A percentile compares a stretch with the other conserved stretches of the same genome.
These are phyloP conservation scores for Phylloporus sp. DNA, from an alignment of 768 basidiomycete species.

Conservation along the genomic window DNA sequence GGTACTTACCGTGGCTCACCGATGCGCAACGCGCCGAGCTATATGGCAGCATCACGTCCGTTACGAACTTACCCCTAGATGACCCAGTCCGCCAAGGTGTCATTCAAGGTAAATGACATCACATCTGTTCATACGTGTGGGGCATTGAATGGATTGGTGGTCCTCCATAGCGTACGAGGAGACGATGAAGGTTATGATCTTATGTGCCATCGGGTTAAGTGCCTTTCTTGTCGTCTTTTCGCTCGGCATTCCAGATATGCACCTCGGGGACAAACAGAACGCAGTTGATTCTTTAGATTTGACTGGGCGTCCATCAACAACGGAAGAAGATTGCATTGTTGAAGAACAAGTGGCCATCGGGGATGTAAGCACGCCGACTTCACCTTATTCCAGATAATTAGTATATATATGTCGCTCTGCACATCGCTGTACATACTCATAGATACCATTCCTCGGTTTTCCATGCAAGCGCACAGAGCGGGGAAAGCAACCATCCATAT, in stretches of 20 bases:
- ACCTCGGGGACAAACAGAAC: slow-evolving; percentile 69
- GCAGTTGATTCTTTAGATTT: slow-evolving; percentile 46
- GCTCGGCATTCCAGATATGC: slow-evolving; percentile 61
- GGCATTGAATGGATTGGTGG: no score
- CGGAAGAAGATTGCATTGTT: neutral
- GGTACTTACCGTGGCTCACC: slow-evolving; percentile 49
- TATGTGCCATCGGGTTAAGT: slow-evolving; percentile 49
- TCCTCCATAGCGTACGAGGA: slow-evolving; percentile 48
- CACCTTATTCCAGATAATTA: no score
- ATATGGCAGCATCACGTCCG: slow-evolving; percentile 55
- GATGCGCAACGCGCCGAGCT: slow-evolving; percentile 41
- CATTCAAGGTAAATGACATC: slow-evolving; percentile 51
- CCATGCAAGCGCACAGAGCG: no score
- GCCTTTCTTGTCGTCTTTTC: slow-evolving; percentile 57
- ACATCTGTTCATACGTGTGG: no score
- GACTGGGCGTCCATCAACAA: slow-evolving; percentile 9
- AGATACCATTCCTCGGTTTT: no score
- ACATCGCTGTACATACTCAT: no score
- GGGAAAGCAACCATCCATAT: no score
- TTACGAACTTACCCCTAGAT: slow-evolving; percentile 45
- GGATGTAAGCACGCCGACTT: no score
- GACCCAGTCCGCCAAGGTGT: slow-evolving; percentile 63
- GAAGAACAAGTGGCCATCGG: no score
- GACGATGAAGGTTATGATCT: slow-evolving; percentile 54
- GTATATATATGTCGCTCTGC: no score